Conservation (phyloP, 257 asterid species). For the Ophiorrhiza pumila region DNA sequence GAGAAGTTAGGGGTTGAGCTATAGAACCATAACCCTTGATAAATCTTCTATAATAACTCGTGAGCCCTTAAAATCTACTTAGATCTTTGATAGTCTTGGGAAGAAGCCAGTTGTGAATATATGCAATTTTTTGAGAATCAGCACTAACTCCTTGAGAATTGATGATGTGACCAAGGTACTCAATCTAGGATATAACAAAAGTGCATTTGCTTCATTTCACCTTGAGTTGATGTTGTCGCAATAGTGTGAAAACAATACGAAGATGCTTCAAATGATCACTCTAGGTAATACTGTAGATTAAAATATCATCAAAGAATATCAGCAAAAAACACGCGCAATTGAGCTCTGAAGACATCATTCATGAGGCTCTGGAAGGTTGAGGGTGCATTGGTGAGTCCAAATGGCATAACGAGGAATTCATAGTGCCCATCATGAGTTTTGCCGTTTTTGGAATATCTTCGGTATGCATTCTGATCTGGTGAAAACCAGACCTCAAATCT, state of each 20-base stretch:
- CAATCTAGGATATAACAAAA: not conserved
- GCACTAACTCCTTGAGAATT: not conserved
- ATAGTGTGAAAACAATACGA: not conserved
- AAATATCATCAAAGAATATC: not conserved
- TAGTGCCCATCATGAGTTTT: not conserved
- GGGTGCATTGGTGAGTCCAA: slow-evolving; percentile 2
- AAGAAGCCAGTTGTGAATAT: not conserved
- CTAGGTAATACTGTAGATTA: not conserved
- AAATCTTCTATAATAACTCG: slow-evolving; percentile 1
- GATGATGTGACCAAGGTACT: not conserved
- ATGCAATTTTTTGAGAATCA: not conserved
- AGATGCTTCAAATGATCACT: no score
- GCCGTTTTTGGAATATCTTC: not conserved
- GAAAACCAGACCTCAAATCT: not conserved
- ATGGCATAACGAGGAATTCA: not conserved
- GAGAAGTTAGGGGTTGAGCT: not conserved
- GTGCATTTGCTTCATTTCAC: not conserved
- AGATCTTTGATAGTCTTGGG: not conserved
- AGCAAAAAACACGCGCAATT: not conserved
- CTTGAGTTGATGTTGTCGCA: not conserved
- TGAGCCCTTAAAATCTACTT: not conserved
- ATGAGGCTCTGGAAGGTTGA: not conserved
- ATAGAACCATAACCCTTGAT: not conserved
- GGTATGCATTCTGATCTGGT: not conserved
- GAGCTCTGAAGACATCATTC: not conserved